Percentiles rank a stretch among this genome's conserved stretches.
These are phyloP conservation scores for Botryobasidium botryosum DNA, from an alignment of 768 basidiomycete genomes.

Conservation along the genomic window DNA sequence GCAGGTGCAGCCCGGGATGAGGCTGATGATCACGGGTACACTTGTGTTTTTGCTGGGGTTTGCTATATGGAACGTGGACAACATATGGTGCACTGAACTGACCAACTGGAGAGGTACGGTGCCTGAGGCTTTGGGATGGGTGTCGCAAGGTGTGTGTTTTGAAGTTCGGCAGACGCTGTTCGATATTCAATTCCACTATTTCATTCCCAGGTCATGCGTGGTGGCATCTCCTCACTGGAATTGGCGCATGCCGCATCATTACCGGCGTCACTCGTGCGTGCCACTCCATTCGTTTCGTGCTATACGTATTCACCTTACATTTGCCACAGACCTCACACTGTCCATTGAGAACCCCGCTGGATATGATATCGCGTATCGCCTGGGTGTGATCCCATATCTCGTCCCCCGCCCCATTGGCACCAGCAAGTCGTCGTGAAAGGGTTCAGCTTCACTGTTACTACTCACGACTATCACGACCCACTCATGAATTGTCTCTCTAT, in stretches of 20 bases:
- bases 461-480: too few relatives aligned
- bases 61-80: slow-evolving; percentile 22
- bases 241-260: slow-evolving; percentile 8
- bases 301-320: too few relatives aligned
- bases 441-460: too few relatives aligned
- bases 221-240: slow-evolving; percentile 12
- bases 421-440: too few relatives aligned
- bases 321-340: too few relatives aligned
- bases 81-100: slow-evolving; percentile 19
- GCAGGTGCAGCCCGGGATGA: slow-evolving; percentile 11
- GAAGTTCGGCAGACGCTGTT: neutral
- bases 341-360: too few relatives aligned
- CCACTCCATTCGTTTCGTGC: too few relatives aligned
- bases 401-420: too few relatives aligned
- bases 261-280: slow-evolving; percentile 9
- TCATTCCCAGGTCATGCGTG: slow-evolving; percentile 9
- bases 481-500: too few relatives aligned
- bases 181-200: neutral
- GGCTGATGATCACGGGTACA: slow-evolving; percentile 14
- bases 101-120: slow-evolving; percentile 5
- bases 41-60: slow-evolving; percentile 19
- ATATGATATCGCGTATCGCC: too few relatives aligned
- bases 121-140: slow-evolving; percentile 5
- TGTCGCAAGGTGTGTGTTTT: slow-evolving; percentile 10
- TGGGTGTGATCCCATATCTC: too few relatives aligned